Base-by-base conservation (phyloP, 805 yeast genomes). In the Metschnikowia orientalis region DNA sequence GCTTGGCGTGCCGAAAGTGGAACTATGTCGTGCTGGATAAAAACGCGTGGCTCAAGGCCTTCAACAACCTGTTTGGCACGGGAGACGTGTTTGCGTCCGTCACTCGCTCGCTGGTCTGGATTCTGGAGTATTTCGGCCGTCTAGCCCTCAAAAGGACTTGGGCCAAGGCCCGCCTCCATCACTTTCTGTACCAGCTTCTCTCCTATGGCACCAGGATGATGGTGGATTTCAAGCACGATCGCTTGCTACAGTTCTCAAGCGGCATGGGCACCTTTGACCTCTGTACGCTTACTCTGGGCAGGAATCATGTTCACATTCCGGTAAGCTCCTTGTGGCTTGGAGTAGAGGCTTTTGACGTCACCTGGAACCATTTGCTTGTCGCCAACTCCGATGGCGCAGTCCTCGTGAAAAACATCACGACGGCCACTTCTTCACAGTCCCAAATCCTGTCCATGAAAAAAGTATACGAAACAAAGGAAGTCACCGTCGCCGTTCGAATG, bases 1-100 rank as follows among this genome's bases (percentile, higher is more conserved):
- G 73, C 6, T 41, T 59, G 13, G 81, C 75, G 5, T 74, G 79
- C 41, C 60, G 54, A 31, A 45, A 56, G 27, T 75, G 81, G 81
- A 56, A 65, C 38, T 40, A 41, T 24, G 62, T 69, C 2, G 59
- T 71, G 2, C 57, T 59, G 34, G 73, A 73, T 44, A 61, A 63
- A 35, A 51, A 57, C 8, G 65, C 73, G 16, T 75, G 80, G 80
- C 53, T 55, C 40, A 60, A 57, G 23, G 63, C 74, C 5, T 74
- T 74, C 43, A 50, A 50, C 19, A 42, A 53, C 20, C 55, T 59
- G 29, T 70, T 69, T 41, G 62, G 63, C 1, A 56, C 61, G 3
- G 57, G 46, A 20, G 47, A 34, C 2, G 37, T 42, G 5, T 74
- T 75, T 40, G 66, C 78, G 4, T 59, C 73, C 4, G 51, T 69